Conservation (phyloP, 73 alveolate species). For the Tetrahymena elliotti region DNA sequence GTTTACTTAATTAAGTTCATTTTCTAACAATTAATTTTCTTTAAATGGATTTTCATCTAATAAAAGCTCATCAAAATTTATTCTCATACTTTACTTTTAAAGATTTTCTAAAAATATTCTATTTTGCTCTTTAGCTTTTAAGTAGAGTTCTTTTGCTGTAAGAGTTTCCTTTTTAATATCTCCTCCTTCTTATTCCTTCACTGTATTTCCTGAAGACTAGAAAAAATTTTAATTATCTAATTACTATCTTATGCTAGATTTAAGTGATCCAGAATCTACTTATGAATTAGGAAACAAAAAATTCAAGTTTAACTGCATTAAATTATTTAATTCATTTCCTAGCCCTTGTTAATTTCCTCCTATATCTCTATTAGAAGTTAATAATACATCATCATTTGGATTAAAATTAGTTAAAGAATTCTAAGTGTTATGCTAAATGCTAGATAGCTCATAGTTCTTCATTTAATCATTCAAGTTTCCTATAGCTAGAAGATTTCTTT, state of each 20-base stretch:
- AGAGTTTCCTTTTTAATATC: not conserved
- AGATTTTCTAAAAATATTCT: not conserved
- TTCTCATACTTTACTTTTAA: not conserved
- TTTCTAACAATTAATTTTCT: not conserved
- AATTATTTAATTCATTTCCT: not conserved
- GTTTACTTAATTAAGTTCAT: not conserved
- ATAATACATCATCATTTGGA: not conserved
- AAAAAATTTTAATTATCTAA: not conserved
- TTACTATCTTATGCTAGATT: not conserved
- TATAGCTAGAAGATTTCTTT: not conserved
- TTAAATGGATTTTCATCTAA: not conserved
- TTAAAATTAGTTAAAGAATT: not conserved
- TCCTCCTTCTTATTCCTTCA: not conserved
- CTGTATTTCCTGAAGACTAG: not conserved
- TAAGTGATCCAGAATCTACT: not conserved
- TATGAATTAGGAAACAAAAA: not conserved
- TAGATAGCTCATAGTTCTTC: not conserved
- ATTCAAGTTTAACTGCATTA: not conserved
- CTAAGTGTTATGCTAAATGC: not conserved
- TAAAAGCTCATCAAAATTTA: not conserved
- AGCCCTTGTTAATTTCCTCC: not conserved
- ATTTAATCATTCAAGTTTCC: not conserved
- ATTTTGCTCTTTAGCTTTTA: not conserved
- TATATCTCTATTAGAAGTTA: not conserved
- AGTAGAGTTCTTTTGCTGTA: not conserved